Percentiles rank a stretch among this genome's conserved stretches.
phyloP scores from a whole-genome alignment of 1,139 yeast species.

The Lodderomyces theae region DNA sequence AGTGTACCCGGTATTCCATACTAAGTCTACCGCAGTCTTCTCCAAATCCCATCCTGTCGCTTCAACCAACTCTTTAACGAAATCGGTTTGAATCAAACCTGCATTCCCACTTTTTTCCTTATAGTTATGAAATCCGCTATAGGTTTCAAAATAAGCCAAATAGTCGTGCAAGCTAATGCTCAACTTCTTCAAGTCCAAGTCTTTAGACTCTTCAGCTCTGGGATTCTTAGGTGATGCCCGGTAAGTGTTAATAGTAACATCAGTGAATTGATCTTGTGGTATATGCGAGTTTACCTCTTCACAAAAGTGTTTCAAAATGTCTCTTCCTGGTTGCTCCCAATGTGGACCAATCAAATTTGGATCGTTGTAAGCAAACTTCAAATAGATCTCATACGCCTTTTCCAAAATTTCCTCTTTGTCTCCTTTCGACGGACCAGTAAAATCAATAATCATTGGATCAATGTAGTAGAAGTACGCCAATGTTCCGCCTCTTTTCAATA shows the following conservation, averaged over 20 bases:
- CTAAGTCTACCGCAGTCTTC: slow-evolving; percentile 30
- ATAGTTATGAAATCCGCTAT: slow-evolving; percentile 38
- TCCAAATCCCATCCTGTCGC: slow-evolving; percentile 32
- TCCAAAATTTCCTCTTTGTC: slow-evolving; percentile 19
- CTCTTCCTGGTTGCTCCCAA: slow-evolving; percentile 49
- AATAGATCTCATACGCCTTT: slow-evolving; percentile 26
- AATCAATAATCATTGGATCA: slow-evolving; percentile 38
- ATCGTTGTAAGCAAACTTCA: slow-evolving; percentile 36
- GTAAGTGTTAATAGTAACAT: slow-evolving; percentile 27
- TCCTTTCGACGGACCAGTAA: slow-evolving; percentile 16
- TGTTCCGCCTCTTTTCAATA: slow-evolving; percentile 36
- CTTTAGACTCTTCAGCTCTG: slow-evolving; percentile 18
- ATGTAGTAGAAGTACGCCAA: slow-evolving; percentile 46
- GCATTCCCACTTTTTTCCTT: slow-evolving; percentile 28
- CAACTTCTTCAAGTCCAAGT: slow-evolving; percentile 25
- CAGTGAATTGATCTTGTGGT: slow-evolving; percentile 28
- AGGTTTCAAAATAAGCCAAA: slow-evolving; percentile 34
- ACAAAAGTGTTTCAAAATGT: slow-evolving; percentile 28
- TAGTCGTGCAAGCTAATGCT: slow-evolving; percentile 24
- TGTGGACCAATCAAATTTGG: slow-evolving; percentile 37
- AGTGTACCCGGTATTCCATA: slow-evolving; percentile 43
- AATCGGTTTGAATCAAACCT: slow-evolving; percentile 21
- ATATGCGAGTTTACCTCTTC: slow-evolving; percentile 30
- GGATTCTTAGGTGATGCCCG: slow-evolving; percentile 19
- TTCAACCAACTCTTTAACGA: slow-evolving; percentile 23